A percentile compares a stretch with the other conserved stretches of the same genome.
Evolutionary conservation across 768 basidiomycete genomes (phyloP).

Genomic region (Chalciporus pseudorubinellus): DNA sequence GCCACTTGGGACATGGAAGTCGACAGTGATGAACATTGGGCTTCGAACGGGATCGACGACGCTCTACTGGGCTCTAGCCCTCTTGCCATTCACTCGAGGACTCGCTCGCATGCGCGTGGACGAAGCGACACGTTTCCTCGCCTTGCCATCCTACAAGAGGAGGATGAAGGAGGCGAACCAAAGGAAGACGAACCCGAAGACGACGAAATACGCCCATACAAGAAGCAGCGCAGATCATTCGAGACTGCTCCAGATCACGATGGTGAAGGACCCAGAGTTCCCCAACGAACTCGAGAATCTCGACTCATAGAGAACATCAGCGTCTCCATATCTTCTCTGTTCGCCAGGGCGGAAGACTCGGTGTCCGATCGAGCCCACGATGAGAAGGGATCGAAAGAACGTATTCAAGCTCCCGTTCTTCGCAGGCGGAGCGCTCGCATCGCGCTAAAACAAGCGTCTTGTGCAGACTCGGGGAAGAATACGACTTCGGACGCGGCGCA

Average conservation of each 20-base stretch:
- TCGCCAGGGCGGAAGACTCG: slow-evolving; percentile 7
- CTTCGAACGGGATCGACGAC: slow-evolving; percentile 16
- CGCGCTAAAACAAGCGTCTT: slow-evolving; percentile 12
- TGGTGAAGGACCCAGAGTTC: neutral
- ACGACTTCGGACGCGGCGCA: neutral
- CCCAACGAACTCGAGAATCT: slow-evolving; percentile 11
- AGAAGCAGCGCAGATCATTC: slow-evolving; percentile 18
- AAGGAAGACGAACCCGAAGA: slow-evolving; percentile 8
- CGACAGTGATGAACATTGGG: slow-evolving; percentile 9
- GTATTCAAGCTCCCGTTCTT: neutral
- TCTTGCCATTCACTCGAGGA: slow-evolving; percentile 21
- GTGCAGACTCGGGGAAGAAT: neutral
- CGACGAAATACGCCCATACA: slow-evolving; percentile 15
- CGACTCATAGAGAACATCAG: slow-evolving; percentile 28
- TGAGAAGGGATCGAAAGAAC: neutral
- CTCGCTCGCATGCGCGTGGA: slow-evolving; percentile 4
- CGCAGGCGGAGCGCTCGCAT: slow-evolving; percentile 27
- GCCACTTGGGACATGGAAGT: slow-evolving; percentile 27
- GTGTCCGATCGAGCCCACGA: neutral
- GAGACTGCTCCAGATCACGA: neutral
- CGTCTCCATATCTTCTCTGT: slow-evolving; percentile 24
- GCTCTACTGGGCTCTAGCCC: slow-evolving; percentile 24
- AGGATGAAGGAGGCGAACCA: slow-evolving; percentile 21
- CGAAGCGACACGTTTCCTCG: slow-evolving; percentile 2
- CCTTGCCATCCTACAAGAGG: slow-evolving; percentile 29